Base-by-base conservation (phyloP, 2,329 filamentous ascomycete genomes). In the Pyrenochaeta sp. region DNA sequence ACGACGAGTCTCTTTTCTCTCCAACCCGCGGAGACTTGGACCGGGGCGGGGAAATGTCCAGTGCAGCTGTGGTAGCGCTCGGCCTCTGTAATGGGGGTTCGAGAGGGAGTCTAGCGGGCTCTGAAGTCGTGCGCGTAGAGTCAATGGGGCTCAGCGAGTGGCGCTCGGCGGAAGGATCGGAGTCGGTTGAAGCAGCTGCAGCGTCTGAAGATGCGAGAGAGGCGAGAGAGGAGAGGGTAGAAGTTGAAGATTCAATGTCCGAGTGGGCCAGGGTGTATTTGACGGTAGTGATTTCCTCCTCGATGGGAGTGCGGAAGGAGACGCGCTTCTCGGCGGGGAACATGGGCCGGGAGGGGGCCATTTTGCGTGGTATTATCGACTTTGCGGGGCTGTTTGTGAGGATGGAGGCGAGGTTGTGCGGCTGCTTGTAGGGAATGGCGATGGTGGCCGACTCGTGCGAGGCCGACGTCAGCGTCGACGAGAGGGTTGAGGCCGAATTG, bases 271-370 rank as follows among this genome's bases (percentile, higher is more conserved):
- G 67, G 4, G 77, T 80, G 65, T 82, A 85, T 43, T 71, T 76
- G 27, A 76, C 73, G 3, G 76, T 85, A 50, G 73, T 74, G 55
- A 86, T 83, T 43, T 83, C 81, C 60, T 85, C 82, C 31, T 81
- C 81, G 18, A 85, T 63, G 13, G 79, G 77, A 9, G 71, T 72
- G 14, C 77, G 74, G 60, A 84, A 86, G 18, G 75, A 77, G 9
- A 86, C 82, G 50, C 73, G 75, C 69, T 85, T 85, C 56, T 77
- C 71, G 2, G 78, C 72, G 3, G 81, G 81, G 58, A 84, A 84
- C 65, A 73, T 67, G 47, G 71, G 71, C 42, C 69, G 58, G 31
- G 72, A 67, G 20, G 75, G 56, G 1, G 77, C 72, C 55, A 73
- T 74, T 48, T 66, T 72, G 60, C 57, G 72, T 19, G 67, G 63